These are phyloP conservation scores for Colletotrichum cuscutae DNA, from an alignment of 2,329 filamentous ascomycete species.

Conservation along the genomic window DNA sequence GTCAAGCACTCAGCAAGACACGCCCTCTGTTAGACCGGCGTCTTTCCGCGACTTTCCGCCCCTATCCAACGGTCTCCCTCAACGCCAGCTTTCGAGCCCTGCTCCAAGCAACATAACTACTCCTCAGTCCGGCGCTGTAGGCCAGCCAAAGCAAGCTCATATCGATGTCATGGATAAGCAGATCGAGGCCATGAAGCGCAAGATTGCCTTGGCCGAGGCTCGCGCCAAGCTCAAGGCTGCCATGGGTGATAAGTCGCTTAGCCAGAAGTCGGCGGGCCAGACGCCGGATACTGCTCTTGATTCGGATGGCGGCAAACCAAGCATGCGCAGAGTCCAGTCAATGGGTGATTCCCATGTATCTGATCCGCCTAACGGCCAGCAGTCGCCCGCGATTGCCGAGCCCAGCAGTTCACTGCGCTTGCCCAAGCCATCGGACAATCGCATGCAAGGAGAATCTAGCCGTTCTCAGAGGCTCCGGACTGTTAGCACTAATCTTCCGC, in stretches of 20 bases:
- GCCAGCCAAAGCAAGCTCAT: conserved; percentile 48
- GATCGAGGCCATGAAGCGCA: conserved; percentile 70
- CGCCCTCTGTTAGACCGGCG: conserved; percentile 46
- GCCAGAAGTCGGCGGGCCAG: conserved; percentile 20
- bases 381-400: conserved; percentile 40
- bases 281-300: conserved; percentile 26
- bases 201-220: conserved; percentile 68
- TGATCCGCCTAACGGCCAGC: conserved; percentile 36
- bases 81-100: conserved; percentile 54
- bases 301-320: conserved; percentile 31
- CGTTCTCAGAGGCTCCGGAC: conserved; percentile 46
- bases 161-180: conserved; percentile 64
- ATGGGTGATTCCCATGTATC: conserved; percentile 34
- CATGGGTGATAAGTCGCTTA: conserved; percentile 19
- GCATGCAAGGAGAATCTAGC: conserved; percentile 20
- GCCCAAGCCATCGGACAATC: conserved; percentile 39
- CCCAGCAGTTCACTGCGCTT: conserved; percentile 38
- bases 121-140: conserved; percentile 47
- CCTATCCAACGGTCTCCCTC: conserved; percentile 50
- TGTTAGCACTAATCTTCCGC: conserved; percentile 50
- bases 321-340: conserved; percentile 35
- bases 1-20: conserved; percentile 45
- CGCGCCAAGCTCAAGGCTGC: conserved; percentile 56
- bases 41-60: conserved; percentile 58
- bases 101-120: conserved; percentile 47